Conservation (phyloP, 2,329 filamentous ascomycete species). For the Zymoseptoria ardabiliae region DNA sequence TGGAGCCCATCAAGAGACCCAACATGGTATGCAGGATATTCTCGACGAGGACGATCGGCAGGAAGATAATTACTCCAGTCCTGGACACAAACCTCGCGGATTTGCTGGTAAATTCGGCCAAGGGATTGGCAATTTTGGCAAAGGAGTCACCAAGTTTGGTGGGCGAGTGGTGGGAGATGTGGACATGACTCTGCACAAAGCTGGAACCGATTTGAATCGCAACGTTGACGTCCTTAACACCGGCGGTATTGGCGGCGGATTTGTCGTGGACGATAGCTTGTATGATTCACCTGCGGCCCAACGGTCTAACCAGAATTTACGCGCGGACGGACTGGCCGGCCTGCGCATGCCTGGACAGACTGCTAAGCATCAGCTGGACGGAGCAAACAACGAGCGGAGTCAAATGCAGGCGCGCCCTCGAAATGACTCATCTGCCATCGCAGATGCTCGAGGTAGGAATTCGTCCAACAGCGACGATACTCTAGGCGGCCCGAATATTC, state of each 20-base stretch:
- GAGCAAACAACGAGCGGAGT: background rate
- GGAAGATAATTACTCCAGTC: slow-evolving; percentile 11
- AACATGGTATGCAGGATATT: slow-evolving; percentile 25
- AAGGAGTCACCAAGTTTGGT: slow-evolving; percentile 31
- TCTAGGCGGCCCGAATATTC: slow-evolving; percentile 7
- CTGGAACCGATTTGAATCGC: slow-evolving; percentile 14
- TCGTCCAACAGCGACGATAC: slow-evolving; percentile 14
- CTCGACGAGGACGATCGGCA: slow-evolving; percentile 21
- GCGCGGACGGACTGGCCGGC: background rate
- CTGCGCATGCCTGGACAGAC: background rate
- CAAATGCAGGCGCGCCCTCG: background rate
- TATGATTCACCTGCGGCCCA: slow-evolving; percentile 5
- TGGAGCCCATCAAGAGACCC: slow-evolving; percentile 25
- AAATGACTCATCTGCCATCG: background rate
- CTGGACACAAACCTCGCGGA: slow-evolving; percentile 14
- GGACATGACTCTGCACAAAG: slow-evolving; percentile 25
- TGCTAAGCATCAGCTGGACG: background rate
- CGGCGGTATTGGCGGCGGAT: slow-evolving; percentile 14
- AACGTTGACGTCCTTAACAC: slow-evolving; percentile 11
- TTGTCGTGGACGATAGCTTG: slow-evolving; percentile 18
- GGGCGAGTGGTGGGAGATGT: slow-evolving; percentile 34
- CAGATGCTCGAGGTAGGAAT: background rate
- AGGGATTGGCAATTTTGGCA: slow-evolving; percentile 19
- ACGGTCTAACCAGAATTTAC: background rate
- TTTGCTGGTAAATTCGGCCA: slow-evolving; percentile 15